A percentile compares a stretch with the other conserved stretches of the same genome.
Evolutionary conservation across 1,139 yeast genomes (phyloP).

Genomic region (Scheffersomyces segobiensis): DNA sequence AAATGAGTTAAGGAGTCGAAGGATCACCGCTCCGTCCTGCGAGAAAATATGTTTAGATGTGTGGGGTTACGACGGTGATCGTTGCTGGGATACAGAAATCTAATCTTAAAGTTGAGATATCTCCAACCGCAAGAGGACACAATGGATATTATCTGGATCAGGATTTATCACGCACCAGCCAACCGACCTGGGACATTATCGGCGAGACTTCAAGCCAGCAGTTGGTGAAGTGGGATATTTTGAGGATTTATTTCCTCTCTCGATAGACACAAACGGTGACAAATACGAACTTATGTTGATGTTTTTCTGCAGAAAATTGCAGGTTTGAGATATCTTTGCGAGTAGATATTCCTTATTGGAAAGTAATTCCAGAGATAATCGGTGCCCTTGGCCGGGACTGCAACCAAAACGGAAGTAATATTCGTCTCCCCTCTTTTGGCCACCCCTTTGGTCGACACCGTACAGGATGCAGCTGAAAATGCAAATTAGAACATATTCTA

Average conservation of each 20-base stretch:
- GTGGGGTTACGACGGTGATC: background rate
- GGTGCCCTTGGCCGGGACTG: background rate
- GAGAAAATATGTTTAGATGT: background rate
- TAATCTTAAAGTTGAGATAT: background rate
- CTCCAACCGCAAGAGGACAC: no score
- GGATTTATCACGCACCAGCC: no score
- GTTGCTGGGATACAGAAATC: background rate
- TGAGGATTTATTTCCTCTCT: background rate
- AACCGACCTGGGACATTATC: background rate
- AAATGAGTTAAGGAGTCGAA: background rate
- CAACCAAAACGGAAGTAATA: background rate
- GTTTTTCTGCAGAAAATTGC: background rate
- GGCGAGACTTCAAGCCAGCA: background rate
- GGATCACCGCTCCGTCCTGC: background rate
- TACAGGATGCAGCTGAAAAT: background rate
- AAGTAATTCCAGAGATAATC: background rate
- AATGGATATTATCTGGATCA: no score
- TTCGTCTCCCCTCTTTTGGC: background rate
- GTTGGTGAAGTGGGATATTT: background rate
- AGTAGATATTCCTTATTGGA: background rate
- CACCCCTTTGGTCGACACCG: background rate
- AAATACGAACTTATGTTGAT: background rate
- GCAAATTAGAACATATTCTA: background rate
- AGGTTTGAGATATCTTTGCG: background rate
- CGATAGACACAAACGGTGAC: background rate